Percentiles rank a stretch among this genome's conserved stretches.
These are phyloP conservation scores for Trichothecium roseum DNA, from an alignment of 2,329 filamentous ascomycete species.

Conservation along the genomic window DNA sequence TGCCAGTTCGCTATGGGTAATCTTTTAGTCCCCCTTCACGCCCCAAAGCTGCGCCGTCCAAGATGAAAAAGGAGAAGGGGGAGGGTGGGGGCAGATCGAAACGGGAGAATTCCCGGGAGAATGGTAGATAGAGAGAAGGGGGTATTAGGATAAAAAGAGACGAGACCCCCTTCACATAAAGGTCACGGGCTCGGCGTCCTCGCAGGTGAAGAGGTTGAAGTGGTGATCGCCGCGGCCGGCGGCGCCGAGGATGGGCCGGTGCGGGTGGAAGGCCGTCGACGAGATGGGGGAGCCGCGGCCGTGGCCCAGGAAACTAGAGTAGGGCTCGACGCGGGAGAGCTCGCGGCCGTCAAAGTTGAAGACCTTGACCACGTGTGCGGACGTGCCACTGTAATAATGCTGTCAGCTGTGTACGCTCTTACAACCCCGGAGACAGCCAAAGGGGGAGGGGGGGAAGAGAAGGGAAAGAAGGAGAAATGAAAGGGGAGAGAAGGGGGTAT, in stretches of 20 bases:
- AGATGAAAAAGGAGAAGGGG: too few relatives aligned
- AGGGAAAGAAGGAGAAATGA: not conserved
- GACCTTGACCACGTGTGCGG: slow-evolving; percentile 77
- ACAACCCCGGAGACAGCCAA: not conserved
- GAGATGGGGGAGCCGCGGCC: slow-evolving; percentile 75
- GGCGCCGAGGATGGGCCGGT: slow-evolving; percentile 82
- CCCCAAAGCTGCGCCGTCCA: too few relatives aligned
- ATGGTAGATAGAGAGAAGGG: too few relatives aligned
- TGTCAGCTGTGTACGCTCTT: too few relatives aligned
- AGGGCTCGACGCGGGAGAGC: slow-evolving; percentile 78
- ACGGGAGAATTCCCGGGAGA: too few relatives aligned
- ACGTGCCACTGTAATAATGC: slow-evolving; percentile 59
- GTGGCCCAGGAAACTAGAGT: slow-evolving; percentile 77
- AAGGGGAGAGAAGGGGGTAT: slow-evolving; percentile 1
- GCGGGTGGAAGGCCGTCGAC: slow-evolving; percentile 88
- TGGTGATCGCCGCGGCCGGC: slow-evolving; percentile 80
- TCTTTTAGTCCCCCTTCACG: too few relatives aligned
- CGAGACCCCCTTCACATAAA: too few relatives aligned
- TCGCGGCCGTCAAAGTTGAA: slow-evolving; percentile 79
- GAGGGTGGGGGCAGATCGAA: too few relatives aligned
- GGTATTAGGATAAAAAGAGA: too few relatives aligned
- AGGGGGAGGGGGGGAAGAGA: not conserved
- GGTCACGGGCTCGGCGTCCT: slow-evolving; percentile 27
- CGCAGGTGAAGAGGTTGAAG: slow-evolving; percentile 77
- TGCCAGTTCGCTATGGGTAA: too few relatives aligned